phyloP scores from a whole-genome alignment of 768 basidiomycete genomes.

The Suillus lakei region DNA sequence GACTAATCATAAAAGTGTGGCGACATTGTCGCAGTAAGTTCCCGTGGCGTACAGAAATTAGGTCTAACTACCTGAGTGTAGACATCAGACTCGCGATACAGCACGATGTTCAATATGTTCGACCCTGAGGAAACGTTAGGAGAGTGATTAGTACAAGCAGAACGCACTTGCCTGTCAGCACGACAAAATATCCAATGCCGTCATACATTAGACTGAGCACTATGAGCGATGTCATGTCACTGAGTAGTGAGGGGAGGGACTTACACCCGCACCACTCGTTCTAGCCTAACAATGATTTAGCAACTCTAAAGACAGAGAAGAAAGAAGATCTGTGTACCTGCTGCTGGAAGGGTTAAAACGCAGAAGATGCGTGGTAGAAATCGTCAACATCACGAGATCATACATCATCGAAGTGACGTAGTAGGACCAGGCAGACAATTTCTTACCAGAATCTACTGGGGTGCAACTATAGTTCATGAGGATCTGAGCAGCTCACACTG shows the following conservation, averaged over 20 bases:
- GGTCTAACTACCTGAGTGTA: conserved; percentile 46
- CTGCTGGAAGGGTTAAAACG: conserved; percentile 42
- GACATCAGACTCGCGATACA: conserved; percentile 47
- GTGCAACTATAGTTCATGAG: conserved; percentile 49
- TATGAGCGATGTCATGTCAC: conserved; percentile 5
- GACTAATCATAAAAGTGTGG: conserved; percentile 39
- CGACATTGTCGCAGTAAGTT: conserved; percentile 11
- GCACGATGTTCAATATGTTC: conserved; percentile 56
- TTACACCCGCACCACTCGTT: conserved; percentile 34
- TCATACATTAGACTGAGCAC: conserved; percentile 65
- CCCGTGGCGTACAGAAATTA: conserved; percentile 15
- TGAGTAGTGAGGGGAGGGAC: neutral
- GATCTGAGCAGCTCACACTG: neutral
- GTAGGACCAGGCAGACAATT: conserved; percentile 57
- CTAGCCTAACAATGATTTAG: conserved; percentile 21
- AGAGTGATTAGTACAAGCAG: neutral
- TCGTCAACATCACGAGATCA: conserved; percentile 53
- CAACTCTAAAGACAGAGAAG: neutral
- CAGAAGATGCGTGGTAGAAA: conserved; percentile 57
- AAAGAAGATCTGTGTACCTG: conserved; percentile 23
- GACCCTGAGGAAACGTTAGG: conserved; percentile 37
- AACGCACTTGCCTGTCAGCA: conserved; percentile 50
- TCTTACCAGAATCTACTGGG: conserved; percentile 34
- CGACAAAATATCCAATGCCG: conserved; percentile 65
- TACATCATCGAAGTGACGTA: conserved; percentile 63